phyloP scores from a whole-genome alignment of 306 rosid species.

The Echinosophora koreensis region DNA sequence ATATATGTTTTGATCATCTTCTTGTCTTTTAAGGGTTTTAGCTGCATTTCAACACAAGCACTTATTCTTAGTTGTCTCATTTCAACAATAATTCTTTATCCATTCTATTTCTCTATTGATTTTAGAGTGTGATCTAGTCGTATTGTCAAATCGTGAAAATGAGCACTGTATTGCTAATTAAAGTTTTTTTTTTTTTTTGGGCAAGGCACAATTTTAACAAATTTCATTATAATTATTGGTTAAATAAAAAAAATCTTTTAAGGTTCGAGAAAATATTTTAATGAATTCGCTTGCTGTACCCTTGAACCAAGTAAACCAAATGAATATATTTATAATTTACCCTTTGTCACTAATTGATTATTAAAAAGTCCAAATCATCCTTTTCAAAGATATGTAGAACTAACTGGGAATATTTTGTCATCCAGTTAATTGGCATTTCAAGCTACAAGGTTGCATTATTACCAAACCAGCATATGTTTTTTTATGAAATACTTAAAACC shows the following conservation, averaged over 20 bases:
- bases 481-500: not conserved
- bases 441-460: not conserved
- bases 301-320: constrained; percentile 8
- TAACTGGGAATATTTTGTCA: not conserved
- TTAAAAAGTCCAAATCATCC: not conserved
- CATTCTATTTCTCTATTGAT: not conserved
- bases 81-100: not conserved
- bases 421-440: not conserved
- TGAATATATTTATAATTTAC: not conserved
- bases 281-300: not conserved
- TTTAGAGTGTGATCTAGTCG: not conserved
- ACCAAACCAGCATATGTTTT: not conserved
- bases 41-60: not conserved
- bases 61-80: not conserved
- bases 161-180: not conserved
- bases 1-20: not conserved
- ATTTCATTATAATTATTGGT: not conserved
- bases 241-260: not conserved
- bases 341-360: not conserved
- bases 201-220: not conserved
- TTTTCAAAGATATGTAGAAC: not conserved
- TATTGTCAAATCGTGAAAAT: not conserved
- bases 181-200: not conserved
- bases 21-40: not conserved
- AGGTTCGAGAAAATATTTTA: not conserved